Base-by-base conservation (phyloP, 2,329 filamentous ascomycete species). In the Cercospora zeae-maydis region DNA sequence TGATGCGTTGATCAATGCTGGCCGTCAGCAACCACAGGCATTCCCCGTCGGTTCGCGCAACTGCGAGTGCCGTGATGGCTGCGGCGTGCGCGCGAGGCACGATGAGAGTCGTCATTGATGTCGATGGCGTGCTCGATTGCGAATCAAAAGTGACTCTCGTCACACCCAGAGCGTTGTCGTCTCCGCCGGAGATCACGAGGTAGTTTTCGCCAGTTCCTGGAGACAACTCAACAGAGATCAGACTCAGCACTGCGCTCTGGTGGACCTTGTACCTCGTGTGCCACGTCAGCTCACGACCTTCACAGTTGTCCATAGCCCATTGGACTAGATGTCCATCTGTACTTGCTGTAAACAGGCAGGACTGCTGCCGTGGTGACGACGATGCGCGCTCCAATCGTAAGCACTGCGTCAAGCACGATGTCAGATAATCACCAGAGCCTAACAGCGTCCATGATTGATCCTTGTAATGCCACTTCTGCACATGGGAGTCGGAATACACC, bases 401-500 rank as follows among this genome's bases (percentile, higher is more conserved):
- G 73, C 61, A 67, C 51, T 93, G 87, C 5, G 89, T 95, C 31
- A 96, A 79, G 71, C 92, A 96, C 2, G 78, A 79, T 1, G 80
- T 81, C 57, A 79, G 75, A 66, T 84, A 83, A 9, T 75, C 71
- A 3, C 78, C 80, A 13, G 65, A 67, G 2, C 71, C 68, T 9
- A 79, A 61, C 4, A 78, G 63, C 0, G 64, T 63, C 76, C 80
- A 82, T 13, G 63, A 39, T 6, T 37, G 36, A 16, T 52, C 14
- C 10, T 45, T 11, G 47, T 72, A 73, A 13, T 42, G 34, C 72
- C 73, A 74, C 71, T 83, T 80, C 75, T 87, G 88, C 45, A 96
- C 75, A 2, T 84, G 86, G 0, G 93, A 97, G 76, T 97, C 93
- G 0, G 93, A 97, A 70, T 95, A 88, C 0, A 84, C 88, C 78